Conservation (phyloP, 2,329 filamentous ascomycete species). For the Trichoderma koningiopsis region DNA sequence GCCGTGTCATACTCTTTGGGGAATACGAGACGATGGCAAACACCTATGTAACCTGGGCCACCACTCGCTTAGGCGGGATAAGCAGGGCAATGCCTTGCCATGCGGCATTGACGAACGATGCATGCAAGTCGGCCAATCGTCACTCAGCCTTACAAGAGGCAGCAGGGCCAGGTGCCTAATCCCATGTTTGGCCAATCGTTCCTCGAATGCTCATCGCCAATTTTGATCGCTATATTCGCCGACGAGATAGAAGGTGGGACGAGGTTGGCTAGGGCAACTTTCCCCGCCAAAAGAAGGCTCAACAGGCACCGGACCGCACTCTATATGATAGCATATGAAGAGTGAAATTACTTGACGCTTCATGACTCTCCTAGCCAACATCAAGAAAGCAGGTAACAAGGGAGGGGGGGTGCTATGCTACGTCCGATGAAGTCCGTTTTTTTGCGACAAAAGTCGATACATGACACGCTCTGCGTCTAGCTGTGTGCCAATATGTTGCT, state of each 20-base stretch:
- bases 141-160: slow-evolving; percentile 12
- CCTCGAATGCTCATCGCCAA: neutral
- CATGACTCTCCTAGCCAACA: neutral
- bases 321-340: neutral
- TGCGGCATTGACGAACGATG: neutral
- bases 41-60: neutral
- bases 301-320: neutral
- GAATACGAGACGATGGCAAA: neutral
- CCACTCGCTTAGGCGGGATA: neutral
- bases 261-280: neutral
- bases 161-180: slow-evolving; percentile 1
- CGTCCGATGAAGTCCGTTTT: neutral
- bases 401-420: neutral
- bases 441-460: neutral
- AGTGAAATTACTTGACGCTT: slow-evolving; percentile 11
- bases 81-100: neutral
- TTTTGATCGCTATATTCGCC: slow-evolving; percentile 10
- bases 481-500: neutral
- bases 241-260: neutral
- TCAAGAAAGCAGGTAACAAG: neutral
- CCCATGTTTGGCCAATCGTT: neutral
- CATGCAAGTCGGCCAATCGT: neutral
- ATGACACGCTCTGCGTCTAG: neutral
- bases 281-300: slow-evolving; percentile 15
- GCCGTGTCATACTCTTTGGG: neutral